These are phyloP conservation scores for Calonectria henricotiae DNA, from an alignment of 2,329 filamentous ascomycete genomes.

Conservation along the genomic window DNA sequence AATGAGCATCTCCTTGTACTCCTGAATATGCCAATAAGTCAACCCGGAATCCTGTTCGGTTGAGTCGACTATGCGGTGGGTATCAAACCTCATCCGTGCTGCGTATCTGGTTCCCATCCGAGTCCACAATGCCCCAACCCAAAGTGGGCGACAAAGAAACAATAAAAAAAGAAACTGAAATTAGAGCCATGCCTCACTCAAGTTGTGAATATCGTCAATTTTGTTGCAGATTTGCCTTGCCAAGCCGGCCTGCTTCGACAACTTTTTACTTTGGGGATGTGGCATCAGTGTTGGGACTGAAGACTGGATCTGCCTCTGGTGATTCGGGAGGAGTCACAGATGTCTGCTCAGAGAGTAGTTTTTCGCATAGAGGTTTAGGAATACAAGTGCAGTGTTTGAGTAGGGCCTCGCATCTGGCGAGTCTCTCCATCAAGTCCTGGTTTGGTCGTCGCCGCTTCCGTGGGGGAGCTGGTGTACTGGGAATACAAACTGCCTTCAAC, in stretches of 20 bases:
- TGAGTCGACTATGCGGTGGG: conserved; percentile 18
- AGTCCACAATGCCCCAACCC: background rate
- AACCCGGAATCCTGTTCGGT: conserved; percentile 6
- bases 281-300: conserved; percentile 29
- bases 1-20: conserved; percentile 17
- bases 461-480: conserved; percentile 53
- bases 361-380: conserved; percentile 42
- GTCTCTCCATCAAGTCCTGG: conserved; percentile 52
- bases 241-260: background rate
- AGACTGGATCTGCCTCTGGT: conserved; percentile 35
- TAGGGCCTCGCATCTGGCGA: conserved; percentile 50
- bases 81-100: conserved; percentile 16
- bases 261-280: conserved; percentile 13
- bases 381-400: conserved; percentile 50
- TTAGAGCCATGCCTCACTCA: background rate
- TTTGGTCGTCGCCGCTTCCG: conserved; percentile 53
- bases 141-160: background rate
- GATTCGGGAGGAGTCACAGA: conserved; percentile 32
- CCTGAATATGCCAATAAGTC: conserved; percentile 14
- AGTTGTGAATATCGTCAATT: background rate
- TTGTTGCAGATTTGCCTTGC: background rate
- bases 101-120: conserved; percentile 9
- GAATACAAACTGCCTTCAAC: conserved; percentile 45
- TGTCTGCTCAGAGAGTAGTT: conserved; percentile 33
- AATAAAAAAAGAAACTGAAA: background rate